phyloP scores from a whole-genome alignment of 2,329 filamentous ascomycete species.

The Penicillium italicum region DNA sequence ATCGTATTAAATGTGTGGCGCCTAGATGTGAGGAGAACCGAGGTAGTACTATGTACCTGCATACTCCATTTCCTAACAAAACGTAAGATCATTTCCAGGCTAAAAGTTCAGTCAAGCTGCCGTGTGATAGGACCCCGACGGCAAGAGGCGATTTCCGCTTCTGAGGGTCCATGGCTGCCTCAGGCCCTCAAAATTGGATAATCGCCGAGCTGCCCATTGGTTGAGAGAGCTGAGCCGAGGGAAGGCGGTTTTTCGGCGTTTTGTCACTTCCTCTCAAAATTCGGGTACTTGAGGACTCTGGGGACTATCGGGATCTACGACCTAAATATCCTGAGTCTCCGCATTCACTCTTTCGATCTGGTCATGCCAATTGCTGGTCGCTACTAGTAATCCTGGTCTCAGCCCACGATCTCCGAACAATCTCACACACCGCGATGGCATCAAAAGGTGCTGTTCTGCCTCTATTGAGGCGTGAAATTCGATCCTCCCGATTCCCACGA shows the following conservation, averaged over 20 bases:
- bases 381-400: constrained; percentile 12
- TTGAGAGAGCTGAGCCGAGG: constrained; percentile 15
- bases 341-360: constrained; percentile 1
- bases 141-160: not conserved
- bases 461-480: constrained; percentile 43
- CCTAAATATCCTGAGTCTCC: constrained; percentile 5
- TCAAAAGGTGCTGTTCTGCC: constrained; percentile 41
- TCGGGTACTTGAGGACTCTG: constrained; percentile 27
- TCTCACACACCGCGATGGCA: constrained; percentile 32
- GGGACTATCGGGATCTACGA: not conserved
- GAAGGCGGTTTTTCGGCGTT: constrained; percentile 27
- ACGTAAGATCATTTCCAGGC: too few species aligned
- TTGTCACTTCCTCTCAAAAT: constrained; percentile 13
- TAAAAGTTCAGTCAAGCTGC: not conserved
- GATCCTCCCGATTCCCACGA: constrained; percentile 30
- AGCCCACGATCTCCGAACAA: not conserved
- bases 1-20: not conserved
- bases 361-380: constrained; percentile 16
- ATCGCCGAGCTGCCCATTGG: constrained; percentile 31
- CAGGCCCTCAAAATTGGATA: constrained; percentile 18
- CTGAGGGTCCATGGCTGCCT: not conserved
- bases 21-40: not conserved
- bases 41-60: not conserved
- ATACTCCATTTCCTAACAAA: too few species aligned
- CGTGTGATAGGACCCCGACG: not conserved